These are phyloP conservation scores for Schwanniomyces yamadae DNA, from an alignment of 805 yeast species.

Conservation along the genomic window DNA sequence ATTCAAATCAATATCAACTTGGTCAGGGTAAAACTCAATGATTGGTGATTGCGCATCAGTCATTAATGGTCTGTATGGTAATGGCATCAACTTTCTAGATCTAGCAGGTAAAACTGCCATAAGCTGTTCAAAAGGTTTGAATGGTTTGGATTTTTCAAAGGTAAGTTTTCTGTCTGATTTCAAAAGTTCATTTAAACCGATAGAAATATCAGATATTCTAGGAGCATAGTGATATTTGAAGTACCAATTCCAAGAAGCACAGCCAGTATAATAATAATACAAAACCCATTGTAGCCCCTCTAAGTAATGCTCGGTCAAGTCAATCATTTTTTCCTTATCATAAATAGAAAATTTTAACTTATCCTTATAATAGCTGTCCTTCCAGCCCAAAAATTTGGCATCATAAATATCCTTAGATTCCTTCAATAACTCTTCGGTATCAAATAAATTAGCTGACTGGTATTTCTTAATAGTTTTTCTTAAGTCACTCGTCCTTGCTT, in stretches of 20 bases:
- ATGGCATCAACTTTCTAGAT: conserved; percentile 77
- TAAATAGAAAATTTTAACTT: conserved; percentile 70
- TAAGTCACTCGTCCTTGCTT: conserved; percentile 49
- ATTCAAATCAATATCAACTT: conserved; percentile 84
- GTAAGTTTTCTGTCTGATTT: conserved; percentile 24
- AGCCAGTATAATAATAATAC: conserved; percentile 84
- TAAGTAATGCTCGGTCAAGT: conserved; percentile 73
- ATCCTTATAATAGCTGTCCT: conserved; percentile 77
- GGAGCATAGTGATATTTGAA: conserved; percentile 91
- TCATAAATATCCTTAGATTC: conserved; percentile 61
- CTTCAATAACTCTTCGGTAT: conserved; percentile 52
- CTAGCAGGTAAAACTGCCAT: conserved; percentile 98
- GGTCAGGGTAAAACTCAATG: conserved; percentile 84
- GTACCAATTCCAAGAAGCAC: conserved; percentile 96
- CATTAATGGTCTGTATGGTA: conserved; percentile 77
- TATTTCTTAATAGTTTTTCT: conserved; percentile 61
- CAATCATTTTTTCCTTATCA: conserved; percentile 58
- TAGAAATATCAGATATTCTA: conserved; percentile 79
- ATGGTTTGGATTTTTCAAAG: conserved; percentile 74
- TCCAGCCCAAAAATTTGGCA: conserved; percentile 77
- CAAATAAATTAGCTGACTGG: conserved; percentile 62
- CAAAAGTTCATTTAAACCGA: conserved; percentile 62
- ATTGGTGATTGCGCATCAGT: conserved; percentile 83
- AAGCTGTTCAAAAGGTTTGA: conserved; percentile 90
- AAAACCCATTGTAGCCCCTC: conserved; percentile 98